Base-by-base conservation (phyloP, 345 rosid species). In the Chamaenerion angustifolium region DNA sequence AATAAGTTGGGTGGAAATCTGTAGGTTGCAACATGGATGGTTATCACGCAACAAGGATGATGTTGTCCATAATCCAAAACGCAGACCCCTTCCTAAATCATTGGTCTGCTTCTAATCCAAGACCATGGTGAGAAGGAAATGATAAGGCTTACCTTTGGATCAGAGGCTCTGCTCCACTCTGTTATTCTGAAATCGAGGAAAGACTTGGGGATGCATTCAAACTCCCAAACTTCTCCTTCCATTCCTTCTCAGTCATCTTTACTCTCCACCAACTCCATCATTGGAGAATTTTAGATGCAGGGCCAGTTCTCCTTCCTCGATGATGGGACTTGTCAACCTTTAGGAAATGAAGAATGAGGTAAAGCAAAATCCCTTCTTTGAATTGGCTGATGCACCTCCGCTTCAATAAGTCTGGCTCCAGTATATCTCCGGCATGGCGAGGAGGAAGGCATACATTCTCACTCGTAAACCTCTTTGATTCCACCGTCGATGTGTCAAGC, bases 41-140 rank as follows among this genome's bases (percentile, higher is more conserved):
- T 23, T 88, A 84, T 56, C 95, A 88, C 76, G 97, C 97, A 67
- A 84, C 97, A 42, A 71, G 89, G 58, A 72, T 70, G 49, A 89
- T 85, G 12, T 71, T 82, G 68, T 85, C 95, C 13, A 71, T 85
- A 69, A 85, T 85, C 68, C 85, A 85, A 57, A 73, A 46, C 56
- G 23, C 76, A 41, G 97, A 88, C 72, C 86, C 93, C 97, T 12
- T 84, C 97, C 27, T 85, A 77, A 72, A 88, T 85, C 83, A 85
- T 88, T 89, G 89, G 95, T 63, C 71, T 85, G 37, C 86, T 88
- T 57, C 80, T 88, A 45, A 77, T 88, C 53, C 92, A 88, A 65
- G 97, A 88, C 55, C 89, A 82, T 27, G 89, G 95, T 15, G 97
- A 88, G 52, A 85, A 88, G 51, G 97, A 85, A 67, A 85, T 85